These are phyloP conservation scores for Cladosporium halotolerans DNA, from an alignment of 2,329 filamentous ascomycete species.

Conservation along the genomic window DNA sequence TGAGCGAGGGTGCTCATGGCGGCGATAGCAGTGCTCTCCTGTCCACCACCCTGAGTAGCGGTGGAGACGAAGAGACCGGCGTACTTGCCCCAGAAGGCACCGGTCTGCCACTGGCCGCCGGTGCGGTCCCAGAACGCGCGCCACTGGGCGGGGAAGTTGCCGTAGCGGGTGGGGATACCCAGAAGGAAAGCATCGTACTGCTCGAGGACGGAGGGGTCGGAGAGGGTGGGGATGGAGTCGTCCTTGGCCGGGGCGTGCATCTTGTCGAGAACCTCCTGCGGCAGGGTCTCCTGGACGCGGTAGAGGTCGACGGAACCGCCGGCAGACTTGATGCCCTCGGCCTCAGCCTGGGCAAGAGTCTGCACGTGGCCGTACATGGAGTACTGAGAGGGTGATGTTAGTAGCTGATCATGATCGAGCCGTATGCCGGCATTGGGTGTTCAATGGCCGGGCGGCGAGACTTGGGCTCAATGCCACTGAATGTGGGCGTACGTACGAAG, in stretches of 20 bases:
- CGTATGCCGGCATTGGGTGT: not conserved
- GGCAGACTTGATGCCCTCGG: constrained; percentile 80
- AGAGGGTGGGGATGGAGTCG: constrained; percentile 55
- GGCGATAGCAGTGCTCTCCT: constrained; percentile 79
- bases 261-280: constrained; percentile 75
- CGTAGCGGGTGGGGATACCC: constrained; percentile 91
- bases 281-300: constrained; percentile 85
- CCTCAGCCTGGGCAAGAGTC: constrained; percentile 80
- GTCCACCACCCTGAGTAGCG: constrained; percentile 77
- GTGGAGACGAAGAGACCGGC: constrained; percentile 88
- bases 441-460: not conserved
- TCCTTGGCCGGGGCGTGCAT: constrained; percentile 83
- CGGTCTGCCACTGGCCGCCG: constrained; percentile 65
- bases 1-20: constrained; percentile 81
- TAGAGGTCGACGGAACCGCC: constrained; percentile 76
- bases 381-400: constrained; percentile 53
- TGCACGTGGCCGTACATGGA: constrained; percentile 91
- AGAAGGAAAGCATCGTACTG: constrained; percentile 83
- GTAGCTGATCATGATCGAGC: not conserved
- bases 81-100: constrained; percentile 75
- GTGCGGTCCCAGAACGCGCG: constrained; percentile 77
- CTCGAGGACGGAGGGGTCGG: constrained; percentile 57
- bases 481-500: constrained; percentile 55
- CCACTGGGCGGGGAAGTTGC: constrained; percentile 96
- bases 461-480: not conserved